These are phyloP conservation scores for Ilyonectria destructans DNA, from an alignment of 2,329 filamentous ascomycete genomes.

Conservation along the genomic window DNA sequence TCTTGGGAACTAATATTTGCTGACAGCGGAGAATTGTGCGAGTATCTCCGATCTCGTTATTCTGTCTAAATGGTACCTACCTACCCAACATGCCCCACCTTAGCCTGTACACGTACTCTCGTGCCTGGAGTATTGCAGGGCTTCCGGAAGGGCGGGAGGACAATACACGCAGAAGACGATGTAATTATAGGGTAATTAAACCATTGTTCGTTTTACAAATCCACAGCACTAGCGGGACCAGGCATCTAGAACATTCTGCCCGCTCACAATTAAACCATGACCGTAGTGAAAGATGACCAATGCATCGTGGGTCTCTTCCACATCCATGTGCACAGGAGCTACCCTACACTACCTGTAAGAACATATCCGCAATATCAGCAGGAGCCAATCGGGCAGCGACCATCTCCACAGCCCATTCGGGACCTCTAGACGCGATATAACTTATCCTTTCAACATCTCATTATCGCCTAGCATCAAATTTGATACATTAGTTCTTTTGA, in stretches of 20 bases:
- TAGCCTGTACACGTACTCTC: neutral
- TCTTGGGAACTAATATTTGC: no score
- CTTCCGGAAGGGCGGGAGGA: neutral
- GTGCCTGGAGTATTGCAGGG: neutral
- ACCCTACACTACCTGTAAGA: slow-evolving; percentile 2
- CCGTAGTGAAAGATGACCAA: neutral
- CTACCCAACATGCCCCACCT: neutral
- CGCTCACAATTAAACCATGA: neutral
- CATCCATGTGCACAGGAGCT: neutral
- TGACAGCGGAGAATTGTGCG: neutral
- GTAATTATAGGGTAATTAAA: neutral
- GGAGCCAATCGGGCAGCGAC: slow-evolving; percentile 17
- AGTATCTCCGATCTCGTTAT: neutral
- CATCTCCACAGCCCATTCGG: neutral
- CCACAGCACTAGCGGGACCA: neutral
- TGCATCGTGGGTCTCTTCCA: neutral
- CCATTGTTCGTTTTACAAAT: neutral
- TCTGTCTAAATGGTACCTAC: neutral
- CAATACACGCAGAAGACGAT: neutral
- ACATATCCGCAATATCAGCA: neutral
- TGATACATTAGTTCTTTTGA: neutral
- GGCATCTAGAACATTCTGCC: neutral
- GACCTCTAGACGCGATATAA: neutral
- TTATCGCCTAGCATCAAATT: neutral
- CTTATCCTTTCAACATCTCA: neutral